Conservation (phyloP, 2,329 filamentous ascomycete genomes). For the Calonectria hawksworthii region DNA sequence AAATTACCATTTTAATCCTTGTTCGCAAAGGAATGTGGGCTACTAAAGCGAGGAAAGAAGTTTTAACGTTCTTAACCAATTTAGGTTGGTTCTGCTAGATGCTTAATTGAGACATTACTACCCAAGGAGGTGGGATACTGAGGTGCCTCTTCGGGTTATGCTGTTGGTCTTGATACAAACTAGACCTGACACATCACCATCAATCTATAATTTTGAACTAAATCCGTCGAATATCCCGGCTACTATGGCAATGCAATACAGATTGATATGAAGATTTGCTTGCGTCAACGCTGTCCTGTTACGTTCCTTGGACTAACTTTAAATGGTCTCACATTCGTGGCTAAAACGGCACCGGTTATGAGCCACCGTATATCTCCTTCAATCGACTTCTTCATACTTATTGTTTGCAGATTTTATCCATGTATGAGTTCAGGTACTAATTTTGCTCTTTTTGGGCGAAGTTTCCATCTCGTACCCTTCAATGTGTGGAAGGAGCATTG, state of each 20-base stretch:
- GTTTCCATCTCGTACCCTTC: background rate
- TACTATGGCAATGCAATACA: background rate
- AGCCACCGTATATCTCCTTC: no score
- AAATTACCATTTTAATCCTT: background rate
- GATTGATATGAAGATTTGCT: background rate
- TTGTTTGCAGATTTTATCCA: background rate
- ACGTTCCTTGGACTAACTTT: background rate
- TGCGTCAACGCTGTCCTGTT: background rate
- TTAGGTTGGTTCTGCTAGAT: background rate
- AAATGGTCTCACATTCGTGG: background rate
- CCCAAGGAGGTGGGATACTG: no score
- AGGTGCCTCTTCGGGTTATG: background rate
- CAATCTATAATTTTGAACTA: background rate
- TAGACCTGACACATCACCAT: background rate
- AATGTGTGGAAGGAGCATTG: no score
- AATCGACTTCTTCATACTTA: background rate
- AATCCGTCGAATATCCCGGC: background rate
- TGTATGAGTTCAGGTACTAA: background rate
- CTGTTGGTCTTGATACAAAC: no score
- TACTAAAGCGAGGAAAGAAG: background rate
- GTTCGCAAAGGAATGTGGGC: background rate
- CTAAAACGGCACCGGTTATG: background rate
- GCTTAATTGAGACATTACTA: background rate
- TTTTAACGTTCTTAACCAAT: conserved; percentile 1
- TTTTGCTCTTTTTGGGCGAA: background rate